Evolutionary conservation across 805 yeast genomes (phyloP), one percentile per base, ranked within the genome.

Genomic region (Ogataea nakhonphanomensis): DNA sequence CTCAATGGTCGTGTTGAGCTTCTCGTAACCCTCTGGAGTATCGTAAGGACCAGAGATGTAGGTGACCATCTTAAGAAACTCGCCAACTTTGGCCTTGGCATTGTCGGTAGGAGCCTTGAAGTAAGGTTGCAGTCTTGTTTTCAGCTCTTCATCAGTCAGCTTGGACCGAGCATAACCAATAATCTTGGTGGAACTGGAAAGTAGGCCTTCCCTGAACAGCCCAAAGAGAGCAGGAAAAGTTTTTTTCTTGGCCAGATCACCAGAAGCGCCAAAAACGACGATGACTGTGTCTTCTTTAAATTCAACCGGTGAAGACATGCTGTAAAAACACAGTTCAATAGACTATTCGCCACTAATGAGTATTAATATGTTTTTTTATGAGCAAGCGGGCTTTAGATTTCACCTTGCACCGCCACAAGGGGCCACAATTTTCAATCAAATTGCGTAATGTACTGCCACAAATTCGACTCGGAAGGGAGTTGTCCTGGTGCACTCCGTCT

Each of bases 161-260:
- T 84, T 71, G 14, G 96, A 82, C 55, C 99, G 77, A 22, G 99
- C 99, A 62, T 85, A 93, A 20, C 99, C 99, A 50, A 86, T 74
- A 55, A 93, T 87, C 57, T 78, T 78, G 27, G 84, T 79, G 22
- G 80, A 62, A 9, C 67, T 56, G 8, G 95, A 86, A 41, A 91
- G 70, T 50, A 78, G 79, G 29, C 95, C 95, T 60, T 90, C 82
- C 50, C 85, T 71, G 66, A 55, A 78, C 27, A 85, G 71, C 8
- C 93, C 95, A 54, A 84, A 84, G 14, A 85, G 65, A 4, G 93
- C 91, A 8, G 95, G 95, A 66, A 86, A 88, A 2, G 96, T 90
- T 69, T 90, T 90, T 80, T 90, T 90, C 70, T 87, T 88, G 41
- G 96, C 96, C 50, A 90, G 71, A 63, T 90, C 96, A 37, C 97